Percentiles rank a stretch among this genome's conserved stretches.
phyloP scores from a whole-genome alignment of 176 grass and related monocot genomes.

The Raddia distichophylla region DNA sequence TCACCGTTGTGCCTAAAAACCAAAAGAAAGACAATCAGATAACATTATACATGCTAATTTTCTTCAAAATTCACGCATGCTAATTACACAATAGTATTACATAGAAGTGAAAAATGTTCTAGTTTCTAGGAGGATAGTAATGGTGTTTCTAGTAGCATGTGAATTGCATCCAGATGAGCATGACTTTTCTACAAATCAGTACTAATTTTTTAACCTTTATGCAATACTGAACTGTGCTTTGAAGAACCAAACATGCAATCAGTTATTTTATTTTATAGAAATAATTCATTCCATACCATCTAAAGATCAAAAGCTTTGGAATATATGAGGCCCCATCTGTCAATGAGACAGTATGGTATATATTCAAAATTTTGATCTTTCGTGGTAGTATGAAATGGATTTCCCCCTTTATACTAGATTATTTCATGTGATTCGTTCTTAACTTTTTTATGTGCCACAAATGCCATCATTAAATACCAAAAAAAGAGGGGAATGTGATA shows the following conservation, averaged over 20 bases:
- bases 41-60: neutral
- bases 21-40: constrained; percentile 22
- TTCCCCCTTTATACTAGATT: neutral
- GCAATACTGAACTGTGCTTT: neutral
- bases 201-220: neutral
- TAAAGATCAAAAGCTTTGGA: too few relatives aligned
- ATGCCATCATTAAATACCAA: neutral
- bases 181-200: neutral
- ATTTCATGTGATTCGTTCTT: neutral
- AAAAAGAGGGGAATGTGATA: neutral
- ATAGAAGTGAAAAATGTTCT: neutral
- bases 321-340: too few relatives aligned
- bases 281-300: too few relatives aligned
- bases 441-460: constrained; percentile 1
- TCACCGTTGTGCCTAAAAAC: constrained; percentile 74
- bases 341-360: too few relatives aligned
- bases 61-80: neutral
- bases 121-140: neutral
- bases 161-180: neutral
- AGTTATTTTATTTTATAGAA: neutral
- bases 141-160: neutral
- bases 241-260: neutral
- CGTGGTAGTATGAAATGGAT: too few relatives aligned
- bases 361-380: too few relatives aligned
- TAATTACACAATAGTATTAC: neutral